These are phyloP conservation scores for Herpetomonas samuelpessoai DNA, from an alignment of 208 protist genomes.

Conservation along the genomic window DNA sequence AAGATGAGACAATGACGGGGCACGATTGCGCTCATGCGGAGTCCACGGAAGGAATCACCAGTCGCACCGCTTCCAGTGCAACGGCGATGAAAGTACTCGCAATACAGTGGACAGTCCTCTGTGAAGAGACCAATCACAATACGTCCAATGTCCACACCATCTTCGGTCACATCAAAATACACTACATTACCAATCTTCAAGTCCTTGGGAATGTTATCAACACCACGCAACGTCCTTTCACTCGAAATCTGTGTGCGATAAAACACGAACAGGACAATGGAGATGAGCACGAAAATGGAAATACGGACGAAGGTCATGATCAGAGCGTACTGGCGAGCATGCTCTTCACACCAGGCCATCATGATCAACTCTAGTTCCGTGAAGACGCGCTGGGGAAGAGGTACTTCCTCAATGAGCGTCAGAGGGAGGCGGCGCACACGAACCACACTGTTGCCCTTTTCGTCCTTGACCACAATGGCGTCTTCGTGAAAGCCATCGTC, in stretches of 20 bases:
- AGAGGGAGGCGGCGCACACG: slow-evolving; percentile 71
- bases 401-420: slow-evolving; percentile 83
- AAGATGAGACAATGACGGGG: slow-evolving; percentile 80
- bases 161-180: slow-evolving; percentile 85
- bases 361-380: slow-evolving; percentile 85
- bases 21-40: slow-evolving; percentile 68
- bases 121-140: slow-evolving; percentile 86
- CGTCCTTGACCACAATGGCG: slow-evolving; percentile 57
- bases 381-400: slow-evolving; percentile 64
- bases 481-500: slow-evolving; percentile 51
- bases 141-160: slow-evolving; percentile 74
- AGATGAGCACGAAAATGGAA: slow-evolving; percentile 63
- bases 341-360: slow-evolving; percentile 89
- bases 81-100: slow-evolving; percentile 85
- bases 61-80: slow-evolving; percentile 76
- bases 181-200: slow-evolving; percentile 86
- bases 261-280: slow-evolving; percentile 82
- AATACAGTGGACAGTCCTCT: slow-evolving; percentile 87
- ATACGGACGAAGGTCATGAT: slow-evolving; percentile 61
- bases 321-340: slow-evolving; percentile 71
- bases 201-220: slow-evolving; percentile 79
- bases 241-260: slow-evolving; percentile 77
- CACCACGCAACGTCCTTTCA: slow-evolving; percentile 76
- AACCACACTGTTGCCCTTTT: slow-evolving; percentile 58
- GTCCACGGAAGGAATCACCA: slow-evolving; percentile 78